Conservation (phyloP, 2,329 filamentous ascomycete species). For the Lachnum nothofagi region DNA sequence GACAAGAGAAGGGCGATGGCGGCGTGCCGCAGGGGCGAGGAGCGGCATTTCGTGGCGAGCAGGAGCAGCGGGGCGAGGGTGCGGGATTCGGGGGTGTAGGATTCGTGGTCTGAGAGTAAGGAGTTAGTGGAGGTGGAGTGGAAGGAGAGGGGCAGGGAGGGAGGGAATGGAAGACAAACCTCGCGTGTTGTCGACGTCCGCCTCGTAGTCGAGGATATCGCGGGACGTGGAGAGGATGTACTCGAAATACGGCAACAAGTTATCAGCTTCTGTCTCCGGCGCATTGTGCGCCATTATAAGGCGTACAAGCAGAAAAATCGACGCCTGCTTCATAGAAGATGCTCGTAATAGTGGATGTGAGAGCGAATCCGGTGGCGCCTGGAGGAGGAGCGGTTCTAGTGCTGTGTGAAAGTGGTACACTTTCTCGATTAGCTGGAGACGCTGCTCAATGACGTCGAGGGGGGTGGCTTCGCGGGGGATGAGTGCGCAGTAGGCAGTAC, state of each 20-base stretch:
- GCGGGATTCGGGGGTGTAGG: conserved; percentile 30
- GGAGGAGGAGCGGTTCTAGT: conserved; percentile 38
- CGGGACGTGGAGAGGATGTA: conserved; percentile 45
- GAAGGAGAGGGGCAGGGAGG: background rate
- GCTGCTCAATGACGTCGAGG: background rate
- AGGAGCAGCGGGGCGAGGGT: conserved; percentile 60
- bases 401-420: conserved; percentile 10
- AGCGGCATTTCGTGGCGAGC: conserved; percentile 59
- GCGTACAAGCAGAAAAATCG: conserved; percentile 8
- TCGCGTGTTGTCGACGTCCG: background rate
- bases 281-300: conserved; percentile 12
- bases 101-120: conserved; percentile 10
- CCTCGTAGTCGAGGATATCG: conserved; percentile 42
- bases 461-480: conserved; percentile 33
- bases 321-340: conserved; percentile 11
- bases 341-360: conserved; percentile 16
- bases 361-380: conserved; percentile 46
- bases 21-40: conserved; percentile 49
- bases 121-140: background rate
- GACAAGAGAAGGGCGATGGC: conserved; percentile 57
- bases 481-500: conserved; percentile 12
- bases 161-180: background rate
- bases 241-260: conserved; percentile 45
- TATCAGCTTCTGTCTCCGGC: conserved; percentile 15
- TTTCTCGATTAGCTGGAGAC: conserved; percentile 16